phyloP scores from a whole-genome alignment of 139 green algal genomes.

The Tetradesmus lagerheimii region DNA sequence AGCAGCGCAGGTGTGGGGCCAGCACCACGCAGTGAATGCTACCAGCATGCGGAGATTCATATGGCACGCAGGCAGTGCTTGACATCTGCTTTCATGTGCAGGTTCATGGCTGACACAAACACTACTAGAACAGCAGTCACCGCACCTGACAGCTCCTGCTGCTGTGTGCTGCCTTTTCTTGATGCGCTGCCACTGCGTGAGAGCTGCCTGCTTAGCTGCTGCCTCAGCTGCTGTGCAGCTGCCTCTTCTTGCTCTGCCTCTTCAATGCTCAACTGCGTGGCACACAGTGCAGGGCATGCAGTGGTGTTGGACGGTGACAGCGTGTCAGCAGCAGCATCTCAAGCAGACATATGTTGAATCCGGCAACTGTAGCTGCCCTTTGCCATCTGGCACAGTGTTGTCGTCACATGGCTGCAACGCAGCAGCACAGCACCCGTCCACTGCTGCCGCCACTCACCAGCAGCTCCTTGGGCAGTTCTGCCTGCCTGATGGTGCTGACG shows the following conservation, averaged over 20 bases:
- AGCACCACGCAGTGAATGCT: background rate
- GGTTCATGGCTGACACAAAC: too few relatives aligned
- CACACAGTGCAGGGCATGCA: background rate
- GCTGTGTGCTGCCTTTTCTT: background rate
- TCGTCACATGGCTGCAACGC: too few relatives aligned
- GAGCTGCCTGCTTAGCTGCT: background rate
- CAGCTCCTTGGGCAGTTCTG: slow-evolving; percentile 7
- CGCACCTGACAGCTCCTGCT: background rate
- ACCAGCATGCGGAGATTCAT: background rate
- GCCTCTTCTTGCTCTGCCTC: slow-evolving; percentile 5
- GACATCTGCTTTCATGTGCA: too few relatives aligned
- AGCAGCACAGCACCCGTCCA: too few relatives aligned
- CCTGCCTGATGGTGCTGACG: slow-evolving; percentile 6
- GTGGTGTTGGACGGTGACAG: background rate
- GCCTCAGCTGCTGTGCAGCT: background rate
- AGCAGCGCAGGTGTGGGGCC: background rate
- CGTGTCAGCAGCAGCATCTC: background rate
- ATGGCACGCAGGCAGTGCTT: too few relatives aligned
- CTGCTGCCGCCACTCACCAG: slow-evolving; percentile 10
- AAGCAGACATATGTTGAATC: background rate
- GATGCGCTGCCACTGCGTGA: background rate
- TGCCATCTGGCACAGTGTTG: background rate
- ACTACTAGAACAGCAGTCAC: too few relatives aligned
- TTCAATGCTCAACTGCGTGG: slow-evolving; percentile 4
- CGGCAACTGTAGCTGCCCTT: background rate